These are phyloP conservation scores for Podospora anserina DNA, from an alignment of 495 filamentous ascomycete genomes.

Conservation along the genomic window DNA sequence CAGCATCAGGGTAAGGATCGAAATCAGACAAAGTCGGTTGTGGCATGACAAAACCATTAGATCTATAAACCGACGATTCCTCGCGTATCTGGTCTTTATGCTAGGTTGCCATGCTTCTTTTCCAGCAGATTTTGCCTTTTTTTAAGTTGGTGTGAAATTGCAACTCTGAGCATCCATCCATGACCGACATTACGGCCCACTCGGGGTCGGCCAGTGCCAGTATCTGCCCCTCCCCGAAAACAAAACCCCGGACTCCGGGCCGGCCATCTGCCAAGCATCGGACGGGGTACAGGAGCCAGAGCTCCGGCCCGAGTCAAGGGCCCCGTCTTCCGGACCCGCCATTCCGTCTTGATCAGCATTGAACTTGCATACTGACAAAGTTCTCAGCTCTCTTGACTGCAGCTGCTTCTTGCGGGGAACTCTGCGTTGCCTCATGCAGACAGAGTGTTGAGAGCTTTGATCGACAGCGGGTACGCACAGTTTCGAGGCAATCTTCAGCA, in stretches of 20 bases:
- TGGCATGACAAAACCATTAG: too few relatives aligned
- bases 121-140: too few relatives aligned
- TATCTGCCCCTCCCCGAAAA: not conserved
- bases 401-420: not conserved
- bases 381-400: not conserved
- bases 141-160: too few relatives aligned
- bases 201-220: not conserved
- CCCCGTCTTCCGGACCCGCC: not conserved
- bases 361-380: not conserved
- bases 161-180: too few relatives aligned
- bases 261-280: not conserved
- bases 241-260: not conserved
- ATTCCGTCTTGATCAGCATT: not conserved
- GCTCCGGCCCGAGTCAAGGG: not conserved
- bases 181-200: not conserved
- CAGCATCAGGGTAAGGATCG: too few relatives aligned
- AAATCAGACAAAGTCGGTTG: too few relatives aligned
- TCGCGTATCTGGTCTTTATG: too few relatives aligned
- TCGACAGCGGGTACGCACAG: not conserved
- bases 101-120: too few relatives aligned
- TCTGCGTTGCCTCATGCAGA: not conserved
- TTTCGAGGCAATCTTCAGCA: not conserved
- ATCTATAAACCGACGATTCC: too few relatives aligned
- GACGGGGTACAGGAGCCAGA: not conserved
- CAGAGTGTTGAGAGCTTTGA: not conserved